Evolutionary conservation across 768 basidiomycete genomes (phyloP).

Genomic region (Boletus coccyginus): DNA sequence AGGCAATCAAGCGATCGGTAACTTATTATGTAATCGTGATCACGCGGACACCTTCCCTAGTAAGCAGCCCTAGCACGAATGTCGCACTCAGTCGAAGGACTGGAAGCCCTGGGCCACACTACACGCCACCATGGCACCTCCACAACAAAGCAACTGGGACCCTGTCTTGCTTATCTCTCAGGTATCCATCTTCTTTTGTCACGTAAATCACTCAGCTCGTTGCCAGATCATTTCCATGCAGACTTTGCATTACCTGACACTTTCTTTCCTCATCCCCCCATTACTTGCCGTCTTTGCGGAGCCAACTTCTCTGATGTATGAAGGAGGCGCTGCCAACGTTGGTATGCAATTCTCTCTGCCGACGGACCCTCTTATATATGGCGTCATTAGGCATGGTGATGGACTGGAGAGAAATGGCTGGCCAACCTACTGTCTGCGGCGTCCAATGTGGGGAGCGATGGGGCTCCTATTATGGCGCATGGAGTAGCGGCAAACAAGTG

Average conservation of each 20-base stretch:
- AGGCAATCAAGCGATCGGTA: slow-evolving; percentile 4
- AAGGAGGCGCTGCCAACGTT: slow-evolving; percentile 77
- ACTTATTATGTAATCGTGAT: slow-evolving; percentile 10
- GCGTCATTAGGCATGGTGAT: slow-evolving; percentile 73
- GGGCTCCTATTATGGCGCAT: slow-evolving; percentile 67
- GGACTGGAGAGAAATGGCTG: slow-evolving; percentile 98
- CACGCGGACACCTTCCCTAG: slow-evolving; percentile 9
- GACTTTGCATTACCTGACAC: slow-evolving; percentile 88
- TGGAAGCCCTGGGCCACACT: not conserved
- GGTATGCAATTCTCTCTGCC: slow-evolving; percentile 42
- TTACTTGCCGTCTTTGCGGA: slow-evolving; percentile 75
- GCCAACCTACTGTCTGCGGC: slow-evolving; percentile 69
- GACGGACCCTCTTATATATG: not conserved
- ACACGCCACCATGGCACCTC: slow-evolving; percentile 30
- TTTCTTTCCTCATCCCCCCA: slow-evolving; percentile 80
- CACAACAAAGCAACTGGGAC: slow-evolving; percentile 72
- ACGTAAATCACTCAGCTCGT: not conserved
- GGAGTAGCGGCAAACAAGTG: slow-evolving; percentile 78
- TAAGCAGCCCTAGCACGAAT: not conserved
- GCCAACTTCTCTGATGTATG: slow-evolving; percentile 62
- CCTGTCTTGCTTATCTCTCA: slow-evolving; percentile 86
- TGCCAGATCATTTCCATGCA: slow-evolving; percentile 89
- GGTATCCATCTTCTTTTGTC: slow-evolving; percentile 36
- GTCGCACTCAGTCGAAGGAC: not conserved
- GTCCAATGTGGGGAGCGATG: slow-evolving; percentile 63